Conservation (phyloP, 805 yeast species). For the Candida ovalis region DNA sequence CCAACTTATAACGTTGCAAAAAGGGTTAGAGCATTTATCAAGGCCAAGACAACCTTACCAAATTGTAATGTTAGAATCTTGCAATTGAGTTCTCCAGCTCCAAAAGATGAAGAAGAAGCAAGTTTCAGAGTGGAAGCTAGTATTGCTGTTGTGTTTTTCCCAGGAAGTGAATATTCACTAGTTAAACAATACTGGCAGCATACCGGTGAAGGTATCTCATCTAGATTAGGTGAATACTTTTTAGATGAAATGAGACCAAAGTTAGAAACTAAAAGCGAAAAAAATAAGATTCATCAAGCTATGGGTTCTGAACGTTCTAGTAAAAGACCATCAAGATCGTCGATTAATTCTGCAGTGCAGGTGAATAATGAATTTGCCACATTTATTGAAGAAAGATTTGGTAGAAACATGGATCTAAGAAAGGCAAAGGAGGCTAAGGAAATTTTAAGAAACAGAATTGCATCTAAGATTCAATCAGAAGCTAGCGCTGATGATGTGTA, state of each 20-base stretch:
- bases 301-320: constrained; percentile 15
- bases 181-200: constrained; percentile 96
- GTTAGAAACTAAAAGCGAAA: constrained; percentile 29
- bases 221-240: constrained; percentile 83
- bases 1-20: constrained; percentile 78
- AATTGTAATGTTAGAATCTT: constrained; percentile 52
- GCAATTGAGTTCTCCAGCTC: constrained; percentile 69
- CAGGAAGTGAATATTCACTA: constrained; percentile 49
- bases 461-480: constrained; percentile 49
- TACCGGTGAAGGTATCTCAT: constrained; percentile 93
- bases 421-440: constrained; percentile 72
- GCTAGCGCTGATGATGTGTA: constrained; percentile 59
- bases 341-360: constrained; percentile 18
- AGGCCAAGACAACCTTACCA: constrained; percentile 36
- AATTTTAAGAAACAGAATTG: constrained; percentile 71
- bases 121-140: constrained; percentile 60
- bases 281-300: constrained; percentile 9
- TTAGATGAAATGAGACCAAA: constrained; percentile 52
- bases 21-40: constrained; percentile 77
- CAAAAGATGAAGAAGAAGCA: constrained; percentile 54
- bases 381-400: constrained; percentile 85
- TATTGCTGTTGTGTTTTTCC: constrained; percentile 78
- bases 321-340: constrained; percentile 27
- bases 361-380: constrained; percentile 45
- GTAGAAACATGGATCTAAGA: constrained; percentile 78